A percentile compares a stretch with the other conserved stretches of the same genome.
phyloP scores from a whole-genome alignment of 2,329 filamentous ascomycete species.

The Sphaerulina musiva region DNA sequence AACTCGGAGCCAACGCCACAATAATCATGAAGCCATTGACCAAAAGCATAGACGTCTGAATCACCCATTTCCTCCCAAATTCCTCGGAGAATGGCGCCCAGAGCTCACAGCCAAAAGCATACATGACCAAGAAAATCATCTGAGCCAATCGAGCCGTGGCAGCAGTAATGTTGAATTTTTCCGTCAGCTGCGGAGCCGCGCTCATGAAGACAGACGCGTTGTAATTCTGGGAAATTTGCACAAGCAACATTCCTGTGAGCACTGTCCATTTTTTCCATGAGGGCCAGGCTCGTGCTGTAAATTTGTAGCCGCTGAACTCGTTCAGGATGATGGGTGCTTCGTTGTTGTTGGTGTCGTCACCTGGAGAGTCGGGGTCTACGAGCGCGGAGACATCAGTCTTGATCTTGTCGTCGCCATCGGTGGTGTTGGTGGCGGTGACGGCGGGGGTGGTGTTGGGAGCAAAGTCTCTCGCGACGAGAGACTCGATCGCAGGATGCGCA shows the following conservation, averaged over 20 bases:
- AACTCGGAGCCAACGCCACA: conserved; percentile 40
- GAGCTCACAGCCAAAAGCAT: conserved; percentile 79
- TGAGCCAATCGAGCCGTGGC: conserved; percentile 67
- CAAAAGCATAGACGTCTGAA: conserved; percentile 65
- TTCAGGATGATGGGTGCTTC: background rate
- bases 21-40: conserved; percentile 73
- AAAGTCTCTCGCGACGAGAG: no score
- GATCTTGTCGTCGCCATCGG: background rate
- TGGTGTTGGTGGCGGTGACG: background rate
- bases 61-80: conserved; percentile 66
- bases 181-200: conserved; percentile 52
- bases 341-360: background rate
- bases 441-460: no score
- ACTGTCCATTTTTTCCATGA: conserved; percentile 50
- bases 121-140: conserved; percentile 70
- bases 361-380: background rate
- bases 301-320: background rate
- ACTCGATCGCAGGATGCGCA: no score
- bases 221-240: conserved; percentile 52
- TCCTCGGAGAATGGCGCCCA: conserved; percentile 88
- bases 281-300: conserved; percentile 28
- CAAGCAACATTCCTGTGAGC: conserved; percentile 47
- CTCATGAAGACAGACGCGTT: conserved; percentile 49
- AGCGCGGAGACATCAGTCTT: background rate
- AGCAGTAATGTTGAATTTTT: conserved; percentile 60